Percentiles rank a stretch among this genome's conserved stretches.
Evolutionary conservation across 768 basidiomycete genomes (phyloP).

Genomic region (Vishniacozyma victoriae): DNA sequence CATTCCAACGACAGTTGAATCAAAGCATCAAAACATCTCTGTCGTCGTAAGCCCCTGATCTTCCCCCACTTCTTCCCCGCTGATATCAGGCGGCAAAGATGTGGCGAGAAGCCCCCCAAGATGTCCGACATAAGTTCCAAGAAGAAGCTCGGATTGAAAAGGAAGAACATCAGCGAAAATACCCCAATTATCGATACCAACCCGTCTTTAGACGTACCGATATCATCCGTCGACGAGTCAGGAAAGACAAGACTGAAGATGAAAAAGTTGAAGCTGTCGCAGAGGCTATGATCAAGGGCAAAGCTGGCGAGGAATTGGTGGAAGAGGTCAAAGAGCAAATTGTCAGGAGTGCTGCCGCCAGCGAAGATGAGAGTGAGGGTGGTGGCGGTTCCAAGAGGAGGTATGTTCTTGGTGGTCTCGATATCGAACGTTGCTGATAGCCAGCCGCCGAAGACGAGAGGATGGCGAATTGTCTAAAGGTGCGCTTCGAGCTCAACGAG

Average conservation of each 20-base stretch:
- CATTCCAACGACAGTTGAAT: conserved; percentile 44
- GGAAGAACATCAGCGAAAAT: conserved; percentile 47
- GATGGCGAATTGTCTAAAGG: conserved; percentile 46
- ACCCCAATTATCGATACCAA: conserved; percentile 47
- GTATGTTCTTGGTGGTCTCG: conserved; percentile 19
- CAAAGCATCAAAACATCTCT: conserved; percentile 48
- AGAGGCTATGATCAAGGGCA: conserved; percentile 43
- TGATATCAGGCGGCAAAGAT: conserved; percentile 42
- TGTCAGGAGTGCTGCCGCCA: conserved; percentile 16
- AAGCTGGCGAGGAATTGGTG: conserved; percentile 38
- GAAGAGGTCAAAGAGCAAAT: conserved; percentile 42
- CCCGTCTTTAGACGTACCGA: conserved; percentile 43
- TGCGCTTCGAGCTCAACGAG: conserved; percentile 40
- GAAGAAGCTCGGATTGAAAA: conserved; percentile 44
- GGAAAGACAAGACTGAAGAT: conserved; percentile 45
- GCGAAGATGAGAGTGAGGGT: conserved; percentile 18
- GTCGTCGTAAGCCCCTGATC: conserved; percentile 35
- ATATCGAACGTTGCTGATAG: not conserved
- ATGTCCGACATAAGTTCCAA: conserved; percentile 43
- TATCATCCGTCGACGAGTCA: conserved; percentile 43
- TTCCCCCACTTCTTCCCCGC: not conserved
- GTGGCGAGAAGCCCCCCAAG: conserved; percentile 45
- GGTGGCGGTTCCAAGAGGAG: conserved; percentile 16
- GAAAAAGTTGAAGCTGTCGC: conserved; percentile 48
- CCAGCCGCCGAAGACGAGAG: conserved; percentile 33